These are phyloP conservation scores for Thalassiosira pacifica DNA, from an alignment of 352 stramenopile species.

Conservation along the genomic window DNA sequence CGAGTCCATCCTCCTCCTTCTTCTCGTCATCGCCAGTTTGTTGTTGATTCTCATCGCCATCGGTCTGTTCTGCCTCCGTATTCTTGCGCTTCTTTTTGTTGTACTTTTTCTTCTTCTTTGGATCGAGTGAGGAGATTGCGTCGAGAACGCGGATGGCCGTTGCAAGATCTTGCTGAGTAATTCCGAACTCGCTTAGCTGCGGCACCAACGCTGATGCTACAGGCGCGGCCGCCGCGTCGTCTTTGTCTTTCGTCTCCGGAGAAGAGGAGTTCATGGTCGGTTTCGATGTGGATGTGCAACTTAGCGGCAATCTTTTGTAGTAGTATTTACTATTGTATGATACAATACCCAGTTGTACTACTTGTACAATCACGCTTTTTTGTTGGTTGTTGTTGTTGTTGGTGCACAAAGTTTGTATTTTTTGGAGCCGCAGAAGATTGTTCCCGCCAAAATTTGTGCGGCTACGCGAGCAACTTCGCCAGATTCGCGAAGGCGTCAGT, in stretches of 20 bases:
- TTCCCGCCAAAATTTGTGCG: too few species aligned
- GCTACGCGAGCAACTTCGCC: too few species aligned
- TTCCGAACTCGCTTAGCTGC: constrained; percentile 56
- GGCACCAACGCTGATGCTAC: constrained; percentile 30
- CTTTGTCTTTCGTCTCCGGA: neutral
- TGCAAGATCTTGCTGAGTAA: constrained; percentile 72
- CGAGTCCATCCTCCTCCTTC: constrained; percentile 39
- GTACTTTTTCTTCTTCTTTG: constrained; percentile 63
- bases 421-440: too few species aligned
- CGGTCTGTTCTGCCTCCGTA: constrained; percentile 13
- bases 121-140: constrained; percentile 67
- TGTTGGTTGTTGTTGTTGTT: neutral
- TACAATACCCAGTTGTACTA: too few species aligned
- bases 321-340: neutral
- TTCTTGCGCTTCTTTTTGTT: constrained; percentile 48
- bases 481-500: too few species aligned
- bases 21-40: too few species aligned
- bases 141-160: constrained; percentile 76
- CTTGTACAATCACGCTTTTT: too few species aligned
- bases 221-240: neutral
- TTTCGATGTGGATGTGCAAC: neutral
- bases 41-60: constrained; percentile 14
- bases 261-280: constrained; percentile 16
- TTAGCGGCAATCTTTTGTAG: neutral
- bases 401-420: too few species aligned